Conservation (phyloP, 768 basidiomycete species). For the Collybia sp. region DNA sequence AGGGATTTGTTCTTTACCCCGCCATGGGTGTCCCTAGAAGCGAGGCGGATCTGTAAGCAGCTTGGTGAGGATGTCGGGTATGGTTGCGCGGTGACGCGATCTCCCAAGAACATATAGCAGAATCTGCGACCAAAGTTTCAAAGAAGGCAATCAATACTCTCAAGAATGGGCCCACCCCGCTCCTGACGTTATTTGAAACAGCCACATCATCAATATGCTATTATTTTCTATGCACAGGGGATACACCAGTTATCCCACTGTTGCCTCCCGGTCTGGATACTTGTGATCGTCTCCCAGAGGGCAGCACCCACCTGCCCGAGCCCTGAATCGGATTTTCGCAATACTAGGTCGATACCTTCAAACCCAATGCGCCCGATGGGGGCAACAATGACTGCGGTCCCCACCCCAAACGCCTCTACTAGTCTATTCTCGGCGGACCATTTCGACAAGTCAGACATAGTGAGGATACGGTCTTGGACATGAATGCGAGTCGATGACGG, state of each 20-base stretch:
- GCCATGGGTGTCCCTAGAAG: too few species aligned
- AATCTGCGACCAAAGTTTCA: too few species aligned
- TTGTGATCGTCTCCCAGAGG: slow-evolving; percentile 58
- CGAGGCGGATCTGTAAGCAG: too few species aligned
- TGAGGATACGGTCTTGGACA: slow-evolving; percentile 56
- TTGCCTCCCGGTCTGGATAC: slow-evolving; percentile 65
- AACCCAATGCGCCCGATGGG: slow-evolving; percentile 58
- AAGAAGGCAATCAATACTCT: too few species aligned
- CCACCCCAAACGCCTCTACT: slow-evolving; percentile 73
- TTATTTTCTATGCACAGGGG: background rate
- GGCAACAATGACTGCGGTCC: slow-evolving; percentile 71
- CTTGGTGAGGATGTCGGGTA: too few species aligned
- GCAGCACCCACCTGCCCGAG: slow-evolving; percentile 56
- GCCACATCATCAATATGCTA: background rate
- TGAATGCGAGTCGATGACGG: slow-evolving; percentile 27
- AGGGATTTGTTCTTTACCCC: too few species aligned
- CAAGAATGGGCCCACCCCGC: too few species aligned
- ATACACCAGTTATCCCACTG: slow-evolving; percentile 68
- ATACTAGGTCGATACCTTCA: slow-evolving; percentile 34
- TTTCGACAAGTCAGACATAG: slow-evolving; percentile 48
- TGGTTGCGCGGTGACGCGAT: too few species aligned
- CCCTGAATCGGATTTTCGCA: slow-evolving; percentile 45
- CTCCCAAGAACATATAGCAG: too few species aligned
- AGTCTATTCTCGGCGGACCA: slow-evolving; percentile 49
- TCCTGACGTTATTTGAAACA: slow-evolving; percentile 7